A percentile compares a stretch with the other conserved stretches of the same genome.
phyloP scores from a whole-genome alignment of 202 grass and related monocot species.

The Setaria viridis region DNA sequence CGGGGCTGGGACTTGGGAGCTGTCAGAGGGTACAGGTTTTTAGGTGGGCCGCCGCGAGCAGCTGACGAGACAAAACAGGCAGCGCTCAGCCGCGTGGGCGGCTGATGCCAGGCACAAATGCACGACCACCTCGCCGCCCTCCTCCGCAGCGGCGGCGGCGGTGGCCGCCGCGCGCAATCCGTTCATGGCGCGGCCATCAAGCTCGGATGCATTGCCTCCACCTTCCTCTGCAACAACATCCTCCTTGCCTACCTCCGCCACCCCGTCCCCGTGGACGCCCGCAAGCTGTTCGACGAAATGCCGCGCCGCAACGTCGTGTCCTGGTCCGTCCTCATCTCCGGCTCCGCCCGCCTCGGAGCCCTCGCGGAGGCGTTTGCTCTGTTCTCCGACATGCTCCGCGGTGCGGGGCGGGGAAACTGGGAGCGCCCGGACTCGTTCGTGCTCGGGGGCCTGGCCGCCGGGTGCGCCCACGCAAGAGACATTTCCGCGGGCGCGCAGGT shows the following conservation, averaged over 20 bases:
- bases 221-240: constrained; percentile 65
- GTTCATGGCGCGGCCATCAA: constrained; percentile 51
- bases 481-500: constrained; percentile 35
- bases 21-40: no score
- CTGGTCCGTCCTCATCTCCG: constrained; percentile 57
- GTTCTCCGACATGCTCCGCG: constrained; percentile 49
- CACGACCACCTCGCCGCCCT: constrained; percentile 54
- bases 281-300: constrained; percentile 70
- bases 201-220: constrained; percentile 58
- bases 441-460: constrained; percentile 45
- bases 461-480: constrained; percentile 49
- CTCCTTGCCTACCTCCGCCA: constrained; percentile 19
- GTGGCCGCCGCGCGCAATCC: constrained; percentile 33
- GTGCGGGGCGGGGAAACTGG: not conserved
- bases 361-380: constrained; percentile 41
- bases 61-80: no score
- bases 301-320: constrained; percentile 55
- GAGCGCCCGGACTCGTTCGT: constrained; percentile 48
- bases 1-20: no score
- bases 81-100: no score
- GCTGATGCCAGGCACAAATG: constrained; percentile 6
- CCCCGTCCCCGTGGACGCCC: constrained; percentile 33
- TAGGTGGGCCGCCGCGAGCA: no score
- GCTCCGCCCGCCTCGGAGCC: constrained; percentile 33
- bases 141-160: constrained; percentile 34